phyloP scores from a whole-genome alignment of 1,139 yeast genomes.

The Saccharomyces hybrid region DNA sequence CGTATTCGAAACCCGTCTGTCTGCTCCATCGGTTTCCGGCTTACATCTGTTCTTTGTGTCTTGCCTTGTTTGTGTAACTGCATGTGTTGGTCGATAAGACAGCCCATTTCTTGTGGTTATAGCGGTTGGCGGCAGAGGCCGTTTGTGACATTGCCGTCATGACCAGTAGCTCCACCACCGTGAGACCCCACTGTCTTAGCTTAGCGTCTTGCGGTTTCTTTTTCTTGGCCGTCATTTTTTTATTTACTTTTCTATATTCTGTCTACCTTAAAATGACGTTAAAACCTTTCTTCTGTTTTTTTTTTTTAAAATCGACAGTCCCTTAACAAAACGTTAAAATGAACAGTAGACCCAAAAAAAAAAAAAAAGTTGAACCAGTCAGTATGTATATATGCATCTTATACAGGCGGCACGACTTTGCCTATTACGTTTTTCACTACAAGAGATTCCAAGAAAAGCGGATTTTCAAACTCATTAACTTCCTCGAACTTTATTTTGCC shows the following conservation, averaged over 20 bases:
- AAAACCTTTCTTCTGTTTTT: too few relatives aligned
- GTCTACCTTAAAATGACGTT: background rate
- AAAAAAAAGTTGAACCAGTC: background rate
- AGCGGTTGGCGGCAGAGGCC: background rate
- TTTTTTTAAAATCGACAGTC: background rate
- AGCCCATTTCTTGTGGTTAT: background rate
- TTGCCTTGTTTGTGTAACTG: background rate
- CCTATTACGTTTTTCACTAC: slow-evolving; percentile 25
- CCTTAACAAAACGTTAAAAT: background rate
- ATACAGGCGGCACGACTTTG: slow-evolving; percentile 27
- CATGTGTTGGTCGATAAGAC: background rate
- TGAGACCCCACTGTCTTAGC: background rate
- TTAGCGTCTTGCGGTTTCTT: background rate
- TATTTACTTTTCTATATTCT: background rate
- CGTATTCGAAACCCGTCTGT: background rate
- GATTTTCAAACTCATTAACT: slow-evolving; percentile 17
- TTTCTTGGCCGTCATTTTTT: background rate
- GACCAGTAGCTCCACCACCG: background rate
- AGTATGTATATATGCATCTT: background rate
- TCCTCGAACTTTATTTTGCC: slow-evolving; percentile 16
- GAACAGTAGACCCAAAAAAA: background rate
- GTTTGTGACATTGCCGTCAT: background rate
- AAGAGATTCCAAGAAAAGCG: slow-evolving; percentile 24
- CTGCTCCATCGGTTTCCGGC: background rate
- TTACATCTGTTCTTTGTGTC: background rate